Percentiles rank a stretch among this genome's conserved stretches.
Evolutionary conservation across 176 grass and related monocot species (phyloP).

Genomic region (Carex pumila): DNA sequence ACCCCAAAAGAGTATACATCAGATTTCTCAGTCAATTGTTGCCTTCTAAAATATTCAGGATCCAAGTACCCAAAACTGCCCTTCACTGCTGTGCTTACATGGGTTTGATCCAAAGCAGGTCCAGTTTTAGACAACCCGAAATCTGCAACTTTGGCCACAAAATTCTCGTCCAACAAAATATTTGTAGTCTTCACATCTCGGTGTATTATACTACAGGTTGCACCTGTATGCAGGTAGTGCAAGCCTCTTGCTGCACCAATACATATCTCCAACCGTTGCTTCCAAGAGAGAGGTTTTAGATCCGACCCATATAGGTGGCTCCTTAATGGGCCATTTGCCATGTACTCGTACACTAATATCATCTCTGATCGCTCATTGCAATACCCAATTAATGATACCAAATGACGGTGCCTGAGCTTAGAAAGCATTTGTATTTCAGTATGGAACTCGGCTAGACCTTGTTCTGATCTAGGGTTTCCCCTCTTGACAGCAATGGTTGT

Average conservation of each 20-base stretch:
- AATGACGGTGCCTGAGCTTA: slow-evolving; percentile 78
- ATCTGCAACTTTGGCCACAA: slow-evolving; percentile 90
- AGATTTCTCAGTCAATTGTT: slow-evolving; percentile 93
- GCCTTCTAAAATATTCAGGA: slow-evolving; percentile 87
- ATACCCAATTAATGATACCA: slow-evolving; percentile 86
- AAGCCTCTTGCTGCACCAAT: slow-evolving; percentile 93
- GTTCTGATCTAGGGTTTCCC: slow-evolving; percentile 86
- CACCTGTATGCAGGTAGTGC: slow-evolving; percentile 95
- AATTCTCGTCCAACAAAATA: slow-evolving; percentile 84
- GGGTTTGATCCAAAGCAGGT: slow-evolving; percentile 77
- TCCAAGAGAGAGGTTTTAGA: slow-evolving; percentile 66
- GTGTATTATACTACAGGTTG: slow-evolving; percentile 83
- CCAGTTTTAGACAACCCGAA: slow-evolving; percentile 95
- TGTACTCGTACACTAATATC: slow-evolving; percentile 96
- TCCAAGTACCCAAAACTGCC: slow-evolving; percentile 92
- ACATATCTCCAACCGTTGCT: slow-evolving; percentile 78
- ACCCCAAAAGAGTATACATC: slow-evolving; percentile 95
- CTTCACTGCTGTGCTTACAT: slow-evolving; percentile 91
- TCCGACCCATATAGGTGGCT: slow-evolving; percentile 72
- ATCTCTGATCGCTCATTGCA: slow-evolving; percentile 85
- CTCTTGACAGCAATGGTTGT: slow-evolving; percentile 73
- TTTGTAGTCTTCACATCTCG: slow-evolving; percentile 95
- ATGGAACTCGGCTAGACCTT: slow-evolving; percentile 75
- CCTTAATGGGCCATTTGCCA: slow-evolving; percentile 89
- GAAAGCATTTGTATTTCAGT: slow-evolving; percentile 92